Evolutionary conservation across 305 asterid genomes (phyloP).

Genomic region (Solanum hybrid): DNA sequence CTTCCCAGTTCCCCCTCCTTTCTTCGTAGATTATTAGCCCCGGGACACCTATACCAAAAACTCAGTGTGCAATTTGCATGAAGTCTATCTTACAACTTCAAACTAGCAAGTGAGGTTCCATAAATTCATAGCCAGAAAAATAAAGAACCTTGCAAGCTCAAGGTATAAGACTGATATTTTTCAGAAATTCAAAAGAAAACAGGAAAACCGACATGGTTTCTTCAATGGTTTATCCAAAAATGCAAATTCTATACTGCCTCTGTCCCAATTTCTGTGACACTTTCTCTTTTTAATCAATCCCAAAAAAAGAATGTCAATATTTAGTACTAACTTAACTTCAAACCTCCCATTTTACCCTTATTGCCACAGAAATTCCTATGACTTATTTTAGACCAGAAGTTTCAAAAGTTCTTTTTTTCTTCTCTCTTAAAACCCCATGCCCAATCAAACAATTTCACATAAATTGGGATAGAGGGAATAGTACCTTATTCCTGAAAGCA

Average conservation of each 20-base stretch:
- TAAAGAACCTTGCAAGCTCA: background rate
- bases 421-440: background rate
- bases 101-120: background rate
- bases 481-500: slow-evolving; percentile 74
- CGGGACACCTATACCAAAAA: background rate
- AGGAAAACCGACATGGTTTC: background rate
- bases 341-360: background rate
- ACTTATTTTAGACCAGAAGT: background rate
- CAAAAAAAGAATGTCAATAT: background rate
- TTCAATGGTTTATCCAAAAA: background rate
- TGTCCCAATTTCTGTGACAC: background rate
- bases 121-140: background rate
- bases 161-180: background rate
- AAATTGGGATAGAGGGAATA: background rate
- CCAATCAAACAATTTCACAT: background rate
- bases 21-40: background rate
- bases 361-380: background rate
- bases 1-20: background rate
- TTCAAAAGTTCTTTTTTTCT: background rate
- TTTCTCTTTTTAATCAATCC: background rate
- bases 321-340: background rate
- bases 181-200: background rate
- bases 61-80: background rate
- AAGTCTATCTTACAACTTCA: background rate
- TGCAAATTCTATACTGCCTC: background rate